These are phyloP conservation scores for Epichloe aotearoae DNA, from an alignment of 2,329 filamentous ascomycete species.

Conservation along the genomic window DNA sequence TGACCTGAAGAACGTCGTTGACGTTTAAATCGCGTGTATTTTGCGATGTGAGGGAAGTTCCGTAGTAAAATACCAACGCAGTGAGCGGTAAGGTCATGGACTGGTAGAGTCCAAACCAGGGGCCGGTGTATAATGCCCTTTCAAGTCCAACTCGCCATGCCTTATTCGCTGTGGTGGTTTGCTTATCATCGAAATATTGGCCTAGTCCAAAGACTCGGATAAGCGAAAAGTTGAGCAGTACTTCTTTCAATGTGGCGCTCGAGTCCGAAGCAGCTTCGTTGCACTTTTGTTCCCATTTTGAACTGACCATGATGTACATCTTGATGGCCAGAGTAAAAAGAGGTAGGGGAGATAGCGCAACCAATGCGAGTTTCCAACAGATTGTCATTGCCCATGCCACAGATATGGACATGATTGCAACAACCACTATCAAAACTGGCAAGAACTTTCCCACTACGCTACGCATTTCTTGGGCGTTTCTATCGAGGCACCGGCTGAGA, in stretches of 20 bases:
- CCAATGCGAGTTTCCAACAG: conserved; percentile 70
- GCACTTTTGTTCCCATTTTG: conserved; percentile 57
- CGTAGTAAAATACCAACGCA: conserved; percentile 76
- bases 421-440: conserved; percentile 53
- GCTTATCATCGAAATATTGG: conserved; percentile 52
- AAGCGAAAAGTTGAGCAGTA: conserved; percentile 65
- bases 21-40: conserved; percentile 33
- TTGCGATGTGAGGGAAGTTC: conserved; percentile 46
- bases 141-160: conserved; percentile 50
- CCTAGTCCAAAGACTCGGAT: conserved; percentile 67
- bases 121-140: conserved; percentile 53
- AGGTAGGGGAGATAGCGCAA: conserved; percentile 56
- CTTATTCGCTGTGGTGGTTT: conserved; percentile 34
- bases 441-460: conserved; percentile 70
- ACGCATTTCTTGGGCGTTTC: conserved; percentile 76
- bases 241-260: conserved; percentile 51
- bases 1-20: conserved; percentile 54
- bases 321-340: conserved; percentile 53
- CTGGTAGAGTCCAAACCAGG: conserved; percentile 68
- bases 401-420: conserved; percentile 54
- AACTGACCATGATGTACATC: conserved; percentile 50
- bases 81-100: conserved; percentile 57
- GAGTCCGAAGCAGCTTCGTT: conserved; percentile 49
- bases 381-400: conserved; percentile 60
- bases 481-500: conserved; percentile 61